Evolutionary conservation across 2,329 filamentous ascomycete genomes (phyloP), one percentile per base, ranked within the genome.

Genomic region (Aspergillus sp.): DNA sequence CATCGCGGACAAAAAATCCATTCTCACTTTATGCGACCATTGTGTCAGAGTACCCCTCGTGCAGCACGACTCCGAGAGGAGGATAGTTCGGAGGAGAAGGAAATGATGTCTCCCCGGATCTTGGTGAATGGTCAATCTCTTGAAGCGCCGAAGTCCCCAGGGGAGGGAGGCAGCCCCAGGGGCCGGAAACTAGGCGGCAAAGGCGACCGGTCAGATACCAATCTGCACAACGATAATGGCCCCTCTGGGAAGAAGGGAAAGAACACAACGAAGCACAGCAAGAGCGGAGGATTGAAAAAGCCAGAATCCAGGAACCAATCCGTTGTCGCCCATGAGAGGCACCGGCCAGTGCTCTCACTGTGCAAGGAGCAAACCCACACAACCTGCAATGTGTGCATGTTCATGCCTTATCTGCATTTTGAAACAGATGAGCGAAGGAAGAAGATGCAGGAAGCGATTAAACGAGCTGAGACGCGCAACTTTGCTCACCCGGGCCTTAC

Each of bases 391-490:
- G 69, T 77, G 58, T 71, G 73, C 45, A 61, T 74, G 5, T 83
- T 87, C 74, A 87, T 89, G 85, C 87, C 87, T 0, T 89, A 87
- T 66, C 74, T 89, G 3, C 86, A 89, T 68, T 89, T 87, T 54
- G 87, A 89, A 67, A 87, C 85, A 0, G 80, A 87, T 50, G 76
- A 81, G 51, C 76, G 80, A 15, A 78, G 85, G 9, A 76, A 78
- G 55, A 80, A 82, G 65, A 87, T 89, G 86, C 83, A 84, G 57
- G 75, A 81, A 17, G 81, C 83, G 2, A 87, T 85, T 39, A 71
- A 76, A 28, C 70, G 69, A 19, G 73, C 74, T 54, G 66, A 77
- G 69, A 59, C 57, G 51, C 59, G 69, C 12, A 64, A 59, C 7
- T 60, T 69, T 9, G 58, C 64, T 17, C 63, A 67, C 4, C 64